Base-by-base conservation (phyloP, 805 yeast species). In the Lipomyces spencermartinsiae region DNA sequence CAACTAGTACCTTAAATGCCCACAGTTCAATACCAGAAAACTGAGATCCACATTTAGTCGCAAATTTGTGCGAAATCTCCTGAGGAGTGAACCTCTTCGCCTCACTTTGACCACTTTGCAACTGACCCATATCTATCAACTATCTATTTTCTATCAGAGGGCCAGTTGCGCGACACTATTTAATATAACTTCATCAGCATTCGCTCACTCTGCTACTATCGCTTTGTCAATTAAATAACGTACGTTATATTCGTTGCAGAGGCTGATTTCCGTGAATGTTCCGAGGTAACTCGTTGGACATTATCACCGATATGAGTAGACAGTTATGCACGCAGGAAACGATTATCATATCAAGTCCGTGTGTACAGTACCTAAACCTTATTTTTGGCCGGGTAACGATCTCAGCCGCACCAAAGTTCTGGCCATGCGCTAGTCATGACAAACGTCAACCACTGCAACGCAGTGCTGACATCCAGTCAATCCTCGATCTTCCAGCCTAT, bases 11-110 rank as follows among this genome's bases (percentile, higher is more conserved):
- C 74, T 76, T 77, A 3, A 79, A 70, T 1, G 80, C 74, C 67
- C 79, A 73, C 22, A 80, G 69, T 68, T 81, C 83, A 39, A 81
- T 78, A 1, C 81, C 79, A 31, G 75, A 66, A 53, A 77, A 76
- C 43, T 73, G 77, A 31, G 73, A 71, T 0, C 77, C 78, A 62
- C 82, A 80, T n/a, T 74, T 71, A 55, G 71, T 74, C 8, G 78
- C 74, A 65, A 81, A 80, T 33, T 74, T 63, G 6, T 65, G 43
- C 2, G 76, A 64, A 2, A 78, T 72, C 63, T 77, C 77, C 53
- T 70, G 74, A 10, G 73, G 67, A 10, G 74, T 65, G 51, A 71
- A 58, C 37, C 46, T 62, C 33, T 62, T n/a, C 25, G 56, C 56
- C 33, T n/a, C 58, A n/a, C 56, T 22, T 10, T 67, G 66, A 43